Percentiles rank a stretch among this genome's conserved stretches.
Conservation (phyloP, 495 filamentous ascomycete genomes). For the Ramalina intermedia region DNA sequence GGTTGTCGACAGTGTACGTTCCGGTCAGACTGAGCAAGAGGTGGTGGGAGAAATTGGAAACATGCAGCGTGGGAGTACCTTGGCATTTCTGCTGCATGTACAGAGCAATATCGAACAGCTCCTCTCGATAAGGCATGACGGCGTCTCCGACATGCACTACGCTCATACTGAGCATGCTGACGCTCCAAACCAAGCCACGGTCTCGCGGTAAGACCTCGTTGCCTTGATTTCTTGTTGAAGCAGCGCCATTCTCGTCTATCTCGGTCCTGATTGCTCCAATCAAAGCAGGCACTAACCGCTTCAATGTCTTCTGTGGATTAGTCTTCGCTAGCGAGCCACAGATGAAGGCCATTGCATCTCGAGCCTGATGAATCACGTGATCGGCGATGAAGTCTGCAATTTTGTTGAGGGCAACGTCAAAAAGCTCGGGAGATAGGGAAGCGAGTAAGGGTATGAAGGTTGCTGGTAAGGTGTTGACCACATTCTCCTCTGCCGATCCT, state of each 20-base stretch:
- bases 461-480: constrained; percentile 89
- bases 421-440: constrained; percentile 83
- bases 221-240: constrained; percentile 83
- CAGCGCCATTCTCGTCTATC: constrained; percentile 94
- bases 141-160: constrained; percentile 89
- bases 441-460: constrained; percentile 84
- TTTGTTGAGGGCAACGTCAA: constrained; percentile 81
- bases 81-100: constrained; percentile 94
- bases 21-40: constrained; percentile 93
- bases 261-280: constrained; percentile 86
- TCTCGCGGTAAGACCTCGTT: constrained; percentile 88
- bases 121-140: constrained; percentile 71
- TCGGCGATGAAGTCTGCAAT: constrained; percentile 83
- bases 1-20: constrained; percentile 81
- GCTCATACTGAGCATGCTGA: constrained; percentile 96
- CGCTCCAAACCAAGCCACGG: constrained; percentile 85
- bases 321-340: constrained; percentile 92
- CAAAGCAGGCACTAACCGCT: constrained; percentile 76
- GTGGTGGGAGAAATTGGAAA: constrained; percentile 96
- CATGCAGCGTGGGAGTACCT: constrained; percentile 85
- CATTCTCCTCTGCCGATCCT: constrained; percentile 88
- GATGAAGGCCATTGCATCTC: constrained; percentile 98
- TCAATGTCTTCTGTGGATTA: constrained; percentile 81
- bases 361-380: constrained; percentile 92
- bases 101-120: constrained; percentile 78